These are phyloP conservation scores for Podospora australis DNA, from an alignment of 495 filamentous ascomycete genomes.

Conservation along the genomic window DNA sequence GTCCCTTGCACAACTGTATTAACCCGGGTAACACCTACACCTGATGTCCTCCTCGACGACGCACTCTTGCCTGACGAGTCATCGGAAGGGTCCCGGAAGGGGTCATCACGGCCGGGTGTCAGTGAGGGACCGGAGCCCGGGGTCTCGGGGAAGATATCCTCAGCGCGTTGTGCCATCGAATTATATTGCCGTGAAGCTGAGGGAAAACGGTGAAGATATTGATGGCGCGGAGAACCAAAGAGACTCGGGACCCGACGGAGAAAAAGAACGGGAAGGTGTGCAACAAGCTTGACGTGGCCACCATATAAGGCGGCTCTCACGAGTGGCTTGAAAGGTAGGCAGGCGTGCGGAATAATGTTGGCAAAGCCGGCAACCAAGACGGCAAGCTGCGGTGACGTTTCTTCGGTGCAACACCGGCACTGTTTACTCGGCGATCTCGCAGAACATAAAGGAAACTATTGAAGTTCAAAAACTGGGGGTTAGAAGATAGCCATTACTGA, in stretches of 20 bases:
- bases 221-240: not conserved
- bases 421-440: slow-evolving; percentile 5
- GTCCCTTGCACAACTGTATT: not conserved
- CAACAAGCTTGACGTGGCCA: not conserved
- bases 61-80: slow-evolving; percentile 10
- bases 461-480: not conserved
- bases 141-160: slow-evolving; percentile 2
- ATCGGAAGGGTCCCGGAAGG: slow-evolving; percentile 24
- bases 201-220: not conserved
- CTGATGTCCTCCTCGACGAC: slow-evolving; percentile 17
- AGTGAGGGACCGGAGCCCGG: slow-evolving; percentile 1
- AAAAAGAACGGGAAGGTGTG: not conserved
- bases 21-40: slow-evolving; percentile 8
- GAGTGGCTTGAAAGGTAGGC: too few species aligned
- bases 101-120: slow-evolving; percentile 11
- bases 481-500: not conserved
- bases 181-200: not conserved
- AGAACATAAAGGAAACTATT: not conserved
- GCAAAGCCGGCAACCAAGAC: not conserved
- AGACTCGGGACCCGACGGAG: not conserved
- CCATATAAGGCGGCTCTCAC: not conserved
- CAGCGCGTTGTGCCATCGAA: not conserved
- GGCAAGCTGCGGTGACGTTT: slow-evolving; percentile 2
- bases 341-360: not conserved
- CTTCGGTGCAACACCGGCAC: slow-evolving; percentile 6